Percentiles rank a stretch among this genome's conserved stretches.
These are phyloP conservation scores for Ustilago bromivora DNA, from an alignment of 1,284 basidiomycete species.

Conservation along the genomic window DNA sequence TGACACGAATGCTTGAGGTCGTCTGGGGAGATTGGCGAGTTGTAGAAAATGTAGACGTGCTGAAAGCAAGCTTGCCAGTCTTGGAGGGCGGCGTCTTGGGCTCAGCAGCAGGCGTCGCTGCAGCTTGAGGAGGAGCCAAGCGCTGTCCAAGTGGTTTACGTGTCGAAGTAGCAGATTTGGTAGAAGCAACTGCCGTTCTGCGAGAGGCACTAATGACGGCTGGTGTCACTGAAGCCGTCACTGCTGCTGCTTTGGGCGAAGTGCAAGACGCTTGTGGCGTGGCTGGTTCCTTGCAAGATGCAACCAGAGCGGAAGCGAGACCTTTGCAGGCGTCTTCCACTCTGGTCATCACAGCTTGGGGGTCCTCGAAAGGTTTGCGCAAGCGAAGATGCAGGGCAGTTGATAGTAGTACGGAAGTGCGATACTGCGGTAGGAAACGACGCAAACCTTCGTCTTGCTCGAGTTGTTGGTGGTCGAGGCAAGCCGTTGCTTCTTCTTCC, in stretches of 20 bases:
- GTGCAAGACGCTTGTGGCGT: slow-evolving; percentile 11
- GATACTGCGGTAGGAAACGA: slow-evolving; percentile 40
- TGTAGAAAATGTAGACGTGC: neutral
- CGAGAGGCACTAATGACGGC: slow-evolving; percentile 14
- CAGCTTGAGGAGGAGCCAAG: slow-evolving; percentile 28
- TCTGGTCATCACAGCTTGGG: slow-evolving; percentile 21
- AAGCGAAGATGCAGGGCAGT: slow-evolving; percentile 30
- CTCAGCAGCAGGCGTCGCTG: slow-evolving; percentile 13
- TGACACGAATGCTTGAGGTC: too few species aligned
- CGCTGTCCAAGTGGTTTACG: slow-evolving; percentile 27
- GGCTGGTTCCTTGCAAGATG: slow-evolving; percentile 4
- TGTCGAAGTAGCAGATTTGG: slow-evolving; percentile 4
- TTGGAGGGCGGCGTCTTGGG: slow-evolving; percentile 33
- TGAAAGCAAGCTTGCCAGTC: slow-evolving; percentile 23
- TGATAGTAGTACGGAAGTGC: slow-evolving; percentile 30
- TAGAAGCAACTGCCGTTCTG: slow-evolving; percentile 9
- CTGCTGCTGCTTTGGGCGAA: slow-evolving; percentile 16
- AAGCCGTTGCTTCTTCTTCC: slow-evolving; percentile 27
- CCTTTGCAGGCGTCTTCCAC: slow-evolving; percentile 41
- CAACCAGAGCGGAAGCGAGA: slow-evolving; percentile 13
- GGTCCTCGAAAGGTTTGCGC: slow-evolving; percentile 30
- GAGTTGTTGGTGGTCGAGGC: slow-evolving; percentile 14
- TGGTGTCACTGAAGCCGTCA: slow-evolving; percentile 14
- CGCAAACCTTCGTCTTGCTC: slow-evolving; percentile 33
- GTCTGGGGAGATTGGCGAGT: slow-evolving; percentile 2